Base-by-base conservation (phyloP, 108 stramenopile genomes). In the Skeletonema menzelii region DNA sequence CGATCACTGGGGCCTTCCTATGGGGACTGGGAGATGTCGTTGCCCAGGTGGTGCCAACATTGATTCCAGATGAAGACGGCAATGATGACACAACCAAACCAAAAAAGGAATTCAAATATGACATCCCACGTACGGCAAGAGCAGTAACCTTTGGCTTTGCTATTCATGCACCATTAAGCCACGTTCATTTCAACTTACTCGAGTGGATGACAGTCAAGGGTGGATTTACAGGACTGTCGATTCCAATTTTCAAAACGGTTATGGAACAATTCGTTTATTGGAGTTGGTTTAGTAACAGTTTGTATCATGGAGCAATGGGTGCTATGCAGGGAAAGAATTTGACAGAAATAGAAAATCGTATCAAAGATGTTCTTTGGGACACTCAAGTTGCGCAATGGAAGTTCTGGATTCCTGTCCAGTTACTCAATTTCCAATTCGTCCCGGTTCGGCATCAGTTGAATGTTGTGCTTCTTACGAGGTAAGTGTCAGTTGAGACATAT, bases 211-310 rank as follows among this genome's bases (percentile, higher is more conserved):
- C 88, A 4, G 69, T 83, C 0, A 64, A 67, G 46, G 73, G 69
- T n/a, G 86, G 86, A 34, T 59, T 88, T 27, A 66, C 70, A 20
- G 88, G 91, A 2, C 42, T 87, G 30, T 56, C 49, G 13, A 80
- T 87, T 65, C 84, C 91, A 11, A 62, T 92, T 11, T 89, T 92
- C 85, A 92, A 92, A 70, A 80, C 88, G 7, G 59, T 90, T 20
- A 92, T 92, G 91, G 91, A 92, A 63, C 91, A 85, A 82, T 92
- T 92, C 77, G 87, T 92, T 27, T 92, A 92, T 56, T 92, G 91
- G 91, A 82, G 85, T 59, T 92, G 88, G 88, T 70, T 90, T 63
- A 84, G 82, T 19, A 92, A 92, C 66, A 76, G 74, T 44, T 63
- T 92, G 69, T 92, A 92, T 46, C 91, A 90, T 70, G 87, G 84